Evolutionary conservation across 805 yeast genomes (phyloP).

Genomic region (Ogataea sp.): DNA sequence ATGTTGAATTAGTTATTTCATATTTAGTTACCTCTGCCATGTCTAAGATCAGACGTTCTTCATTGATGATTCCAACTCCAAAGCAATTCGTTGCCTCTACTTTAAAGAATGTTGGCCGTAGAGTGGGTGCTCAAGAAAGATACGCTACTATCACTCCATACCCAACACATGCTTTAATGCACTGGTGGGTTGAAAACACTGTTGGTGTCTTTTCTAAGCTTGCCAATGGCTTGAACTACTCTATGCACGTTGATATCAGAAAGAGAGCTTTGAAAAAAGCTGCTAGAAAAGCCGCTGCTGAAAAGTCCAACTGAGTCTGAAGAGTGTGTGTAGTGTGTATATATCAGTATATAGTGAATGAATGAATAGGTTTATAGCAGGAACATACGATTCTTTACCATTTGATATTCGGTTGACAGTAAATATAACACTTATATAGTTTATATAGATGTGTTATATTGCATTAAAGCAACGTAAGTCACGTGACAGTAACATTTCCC

Average conservation of each 20-base stretch:
- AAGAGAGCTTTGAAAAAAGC: constrained; percentile 74
- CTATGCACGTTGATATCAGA: constrained; percentile 77
- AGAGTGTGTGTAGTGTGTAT: too few relatives aligned
- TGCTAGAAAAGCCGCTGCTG: constrained; percentile 30
- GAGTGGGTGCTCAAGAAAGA: constrained; percentile 90
- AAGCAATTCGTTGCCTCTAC: constrained; percentile 68
- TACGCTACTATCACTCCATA: constrained; percentile 83
- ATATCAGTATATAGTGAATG: background rate
- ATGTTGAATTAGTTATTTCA: constrained; percentile 78
- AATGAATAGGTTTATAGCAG: too few relatives aligned
- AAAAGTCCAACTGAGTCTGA: background rate
- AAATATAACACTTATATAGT: too few relatives aligned
- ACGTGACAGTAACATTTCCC: too few relatives aligned
- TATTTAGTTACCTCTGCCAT: constrained; percentile 91
- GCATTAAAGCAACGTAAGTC: too few relatives aligned
- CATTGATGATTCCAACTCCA: constrained; percentile 75
- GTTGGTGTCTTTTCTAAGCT: constrained; percentile 74
- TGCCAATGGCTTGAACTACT: constrained; percentile 60
- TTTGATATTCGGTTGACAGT: too few relatives aligned
- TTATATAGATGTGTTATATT: too few relatives aligned
- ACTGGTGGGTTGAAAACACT: constrained; percentile 67
- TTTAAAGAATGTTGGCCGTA: constrained; percentile 64
- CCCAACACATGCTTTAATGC: constrained; percentile 91
- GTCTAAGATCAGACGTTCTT: constrained; percentile 84
- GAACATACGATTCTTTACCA: too few relatives aligned